Evolutionary conservation across 257 asterid species (phyloP).

Genomic region (Nicotiana tomentosiformis): DNA sequence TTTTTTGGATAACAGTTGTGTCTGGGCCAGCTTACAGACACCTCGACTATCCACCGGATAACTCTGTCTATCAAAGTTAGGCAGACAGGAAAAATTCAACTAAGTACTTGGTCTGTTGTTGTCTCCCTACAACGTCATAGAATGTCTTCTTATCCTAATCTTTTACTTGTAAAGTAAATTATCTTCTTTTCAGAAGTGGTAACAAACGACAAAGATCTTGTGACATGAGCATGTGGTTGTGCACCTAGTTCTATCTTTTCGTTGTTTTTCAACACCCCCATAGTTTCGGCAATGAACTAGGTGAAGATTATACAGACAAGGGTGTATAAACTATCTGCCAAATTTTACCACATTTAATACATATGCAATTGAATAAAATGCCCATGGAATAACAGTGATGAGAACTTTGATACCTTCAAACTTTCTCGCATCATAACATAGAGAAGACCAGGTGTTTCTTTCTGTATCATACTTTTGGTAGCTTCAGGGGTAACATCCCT

Average conservation of each 20-base stretch:
- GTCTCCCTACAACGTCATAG: neutral
- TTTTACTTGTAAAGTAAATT: neutral
- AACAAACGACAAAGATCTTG: neutral
- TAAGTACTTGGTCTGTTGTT: neutral
- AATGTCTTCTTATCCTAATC: neutral
- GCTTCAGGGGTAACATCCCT: constrained; percentile 99
- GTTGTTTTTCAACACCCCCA: neutral
- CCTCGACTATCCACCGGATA: neutral
- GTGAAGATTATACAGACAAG: neutral
- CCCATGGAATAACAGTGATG: neutral
- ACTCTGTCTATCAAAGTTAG: neutral
- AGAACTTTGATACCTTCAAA: constrained; percentile 51
- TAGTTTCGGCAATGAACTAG: neutral
- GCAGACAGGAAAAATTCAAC: neutral
- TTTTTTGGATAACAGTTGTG: neutral
- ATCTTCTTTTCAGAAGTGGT: neutral
- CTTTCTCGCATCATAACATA: constrained; percentile 95
- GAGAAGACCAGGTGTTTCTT: constrained; percentile 89
- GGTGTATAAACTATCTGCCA: neutral
- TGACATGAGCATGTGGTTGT: neutral
- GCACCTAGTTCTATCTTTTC: neutral
- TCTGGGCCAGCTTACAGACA: neutral
- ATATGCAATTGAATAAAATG: neutral
- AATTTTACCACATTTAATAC: neutral
- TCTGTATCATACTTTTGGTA: constrained; percentile 72